These are phyloP conservation scores for Rosellinia necatrix DNA, from an alignment of 2,329 filamentous ascomycete species.

Conservation along the genomic window DNA sequence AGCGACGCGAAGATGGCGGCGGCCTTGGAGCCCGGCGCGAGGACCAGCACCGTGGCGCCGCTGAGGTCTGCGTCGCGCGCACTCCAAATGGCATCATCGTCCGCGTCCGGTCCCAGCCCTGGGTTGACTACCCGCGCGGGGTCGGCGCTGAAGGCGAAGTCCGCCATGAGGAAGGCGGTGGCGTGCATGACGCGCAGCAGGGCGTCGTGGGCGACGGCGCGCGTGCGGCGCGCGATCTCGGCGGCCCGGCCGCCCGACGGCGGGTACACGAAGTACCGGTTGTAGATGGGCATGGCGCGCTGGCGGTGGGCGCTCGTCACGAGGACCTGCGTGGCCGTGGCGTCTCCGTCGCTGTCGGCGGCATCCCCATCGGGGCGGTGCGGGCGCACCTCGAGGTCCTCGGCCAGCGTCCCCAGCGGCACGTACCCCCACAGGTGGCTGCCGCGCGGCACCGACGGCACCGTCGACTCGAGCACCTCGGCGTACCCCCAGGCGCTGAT, in stretches of 20 bases:
- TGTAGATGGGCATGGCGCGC: conserved; percentile 50
- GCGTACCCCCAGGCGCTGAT: conserved; percentile 55
- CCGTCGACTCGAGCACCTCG: conserved; percentile 47
- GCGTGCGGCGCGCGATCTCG: conserved; percentile 22
- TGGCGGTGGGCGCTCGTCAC: conserved; percentile 45
- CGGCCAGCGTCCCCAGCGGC: conserved; percentile 45
- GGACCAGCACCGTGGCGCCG: conserved; percentile 41
- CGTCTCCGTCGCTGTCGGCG: too few species aligned
- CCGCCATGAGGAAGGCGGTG: conserved; percentile 40
- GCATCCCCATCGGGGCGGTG: too few species aligned
- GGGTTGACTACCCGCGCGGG: conserved; percentile 24
- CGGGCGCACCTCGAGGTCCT: conserved; percentile 44
- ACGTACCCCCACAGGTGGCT: conserved; percentile 49
- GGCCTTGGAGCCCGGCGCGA: conserved; percentile 40
- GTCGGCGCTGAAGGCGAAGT: conserved; percentile 41
- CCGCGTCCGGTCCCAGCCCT: conserved; percentile 28
- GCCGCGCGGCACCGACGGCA: conserved; percentile 41
- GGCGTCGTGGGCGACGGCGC: conserved; percentile 34
- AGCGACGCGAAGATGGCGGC: conserved; percentile 31
- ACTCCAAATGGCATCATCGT: conserved; percentile 33
- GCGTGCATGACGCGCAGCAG: conserved; percentile 36
- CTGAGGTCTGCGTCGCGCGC: conserved; percentile 40
- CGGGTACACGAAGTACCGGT: conserved; percentile 43
- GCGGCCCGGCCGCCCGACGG: conserved; percentile 23
- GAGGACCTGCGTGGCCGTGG: too few species aligned